Percentiles rank a stretch among this genome's conserved stretches.
Evolutionary conservation across 306 rosid species (phyloP).

Genomic region (Vicia faba): DNA sequence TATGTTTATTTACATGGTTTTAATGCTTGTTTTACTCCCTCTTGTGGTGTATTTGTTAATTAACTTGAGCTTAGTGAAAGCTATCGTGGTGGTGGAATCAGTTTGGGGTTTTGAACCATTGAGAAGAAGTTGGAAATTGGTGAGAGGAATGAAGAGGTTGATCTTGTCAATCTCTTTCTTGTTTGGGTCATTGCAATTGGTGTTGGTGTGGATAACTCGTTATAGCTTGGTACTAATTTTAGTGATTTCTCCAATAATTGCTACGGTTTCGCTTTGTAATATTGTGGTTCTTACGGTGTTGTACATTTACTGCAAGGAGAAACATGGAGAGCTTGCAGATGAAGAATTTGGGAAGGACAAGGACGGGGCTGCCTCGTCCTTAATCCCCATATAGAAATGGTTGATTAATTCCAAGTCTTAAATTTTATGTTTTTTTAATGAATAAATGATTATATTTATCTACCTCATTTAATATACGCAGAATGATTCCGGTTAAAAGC

Average conservation of each 20-base stretch:
- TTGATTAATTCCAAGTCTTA: background rate
- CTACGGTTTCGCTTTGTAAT: background rate
- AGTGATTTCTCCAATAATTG: background rate
- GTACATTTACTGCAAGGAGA: background rate
- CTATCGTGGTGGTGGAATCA: slow-evolving; percentile 27
- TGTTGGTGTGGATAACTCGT: background rate
- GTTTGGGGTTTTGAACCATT: slow-evolving; percentile 15
- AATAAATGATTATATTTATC: too few species aligned
- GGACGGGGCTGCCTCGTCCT: background rate
- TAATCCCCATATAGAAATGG: background rate
- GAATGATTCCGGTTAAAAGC: too few species aligned
- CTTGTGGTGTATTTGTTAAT: background rate
- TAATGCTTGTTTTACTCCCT: background rate
- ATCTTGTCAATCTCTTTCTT: background rate
- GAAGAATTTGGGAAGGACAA: background rate
- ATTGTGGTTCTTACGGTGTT: background rate
- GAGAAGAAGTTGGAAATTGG: slow-evolving; percentile 14
- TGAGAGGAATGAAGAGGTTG: slow-evolving; percentile 12
- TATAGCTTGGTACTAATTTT: background rate
- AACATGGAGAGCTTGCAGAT: background rate
- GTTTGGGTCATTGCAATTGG: background rate
- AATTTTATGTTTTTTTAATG: too few species aligned
- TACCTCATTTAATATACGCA: too few species aligned
- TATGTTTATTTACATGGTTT: background rate
- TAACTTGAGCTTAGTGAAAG: background rate